These are phyloP conservation scores for Lactifluus piperatus DNA, from an alignment of 768 basidiomycete genomes.

Conservation along the genomic window DNA sequence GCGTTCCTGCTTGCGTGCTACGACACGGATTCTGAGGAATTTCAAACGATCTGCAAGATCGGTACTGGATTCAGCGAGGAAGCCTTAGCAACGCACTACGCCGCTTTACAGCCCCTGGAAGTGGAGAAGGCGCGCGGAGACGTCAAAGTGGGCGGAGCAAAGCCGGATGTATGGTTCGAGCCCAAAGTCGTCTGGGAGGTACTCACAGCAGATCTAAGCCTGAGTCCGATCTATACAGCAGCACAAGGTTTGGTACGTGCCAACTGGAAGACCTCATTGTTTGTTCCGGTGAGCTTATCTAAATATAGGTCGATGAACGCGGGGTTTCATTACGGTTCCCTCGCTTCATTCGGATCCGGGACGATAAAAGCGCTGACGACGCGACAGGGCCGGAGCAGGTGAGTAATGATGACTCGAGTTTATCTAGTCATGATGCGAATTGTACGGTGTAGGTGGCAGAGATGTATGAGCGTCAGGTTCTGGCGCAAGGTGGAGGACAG, in stretches of 20 bases:
- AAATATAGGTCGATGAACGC: constrained; percentile 63
- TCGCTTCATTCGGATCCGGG: constrained; percentile 83
- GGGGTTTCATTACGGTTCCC: constrained; percentile 97
- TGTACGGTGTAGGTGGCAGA: constrained; percentile 61
- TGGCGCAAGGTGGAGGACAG: constrained; percentile 64
- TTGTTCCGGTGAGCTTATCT: constrained; percentile 7
- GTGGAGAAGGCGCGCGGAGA: constrained; percentile 63
- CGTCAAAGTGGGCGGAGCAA: constrained; percentile 84
- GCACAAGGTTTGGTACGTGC: constrained; percentile 75
- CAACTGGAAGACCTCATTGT: neutral
- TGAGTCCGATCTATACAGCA: constrained; percentile 95
- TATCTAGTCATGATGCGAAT: constrained; percentile 5
- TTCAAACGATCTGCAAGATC: constrained; percentile 97
- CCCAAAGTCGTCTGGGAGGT: constrained; percentile 98
- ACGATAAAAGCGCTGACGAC: constrained; percentile 90
- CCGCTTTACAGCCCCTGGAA: constrained; percentile 75
- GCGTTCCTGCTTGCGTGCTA: constrained; percentile 97
- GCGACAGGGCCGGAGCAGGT: constrained; percentile 92
- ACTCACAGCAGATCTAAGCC: constrained; percentile 88
- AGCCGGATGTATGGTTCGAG: constrained; percentile 98
- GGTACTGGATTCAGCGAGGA: constrained; percentile 98
- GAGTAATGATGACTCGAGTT: constrained; percentile 19
- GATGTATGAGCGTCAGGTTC: constrained; percentile 85
- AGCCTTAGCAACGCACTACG: constrained; percentile 67
- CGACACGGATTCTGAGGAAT: constrained; percentile 89